These are phyloP conservation scores for Spathaspora arborariae DNA, from an alignment of 805 yeast genomes.

Conservation along the genomic window DNA sequence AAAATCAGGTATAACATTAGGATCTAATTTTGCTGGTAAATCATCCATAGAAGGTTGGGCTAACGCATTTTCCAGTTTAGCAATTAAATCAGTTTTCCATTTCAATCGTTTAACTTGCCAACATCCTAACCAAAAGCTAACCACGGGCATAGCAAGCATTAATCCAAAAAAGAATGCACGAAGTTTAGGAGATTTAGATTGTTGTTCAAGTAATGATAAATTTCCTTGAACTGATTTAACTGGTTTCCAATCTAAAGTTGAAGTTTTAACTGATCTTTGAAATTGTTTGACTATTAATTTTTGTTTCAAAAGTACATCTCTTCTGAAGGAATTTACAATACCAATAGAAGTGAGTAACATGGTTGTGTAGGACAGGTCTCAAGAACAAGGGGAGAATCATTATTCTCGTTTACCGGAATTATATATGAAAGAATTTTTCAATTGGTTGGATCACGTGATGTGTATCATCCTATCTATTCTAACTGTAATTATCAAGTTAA, in stretches of 20 bases:
- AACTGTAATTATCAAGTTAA: too few relatives aligned
- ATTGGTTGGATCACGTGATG: neutral
- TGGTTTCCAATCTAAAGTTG: slow-evolving; percentile 84
- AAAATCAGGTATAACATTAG: slow-evolving; percentile 64
- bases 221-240: slow-evolving; percentile 46
- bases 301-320: neutral
- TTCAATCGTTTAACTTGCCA: slow-evolving; percentile 87
- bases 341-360: neutral
- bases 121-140: slow-evolving; percentile 81
- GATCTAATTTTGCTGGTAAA: slow-evolving; percentile 63
- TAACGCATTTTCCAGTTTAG: slow-evolving; percentile 77
- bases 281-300: neutral
- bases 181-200: slow-evolving; percentile 31
- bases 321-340: neutral
- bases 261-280: slow-evolving; percentile 45
- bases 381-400: too few relatives aligned
- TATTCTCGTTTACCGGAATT: neutral
- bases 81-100: slow-evolving; percentile 86
- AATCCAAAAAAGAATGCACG: slow-evolving; percentile 42
- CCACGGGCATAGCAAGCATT: slow-evolving; percentile 74
- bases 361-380: neutral
- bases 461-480: neutral
- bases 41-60: slow-evolving; percentile 64
- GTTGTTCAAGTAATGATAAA: slow-evolving; percentile 36
- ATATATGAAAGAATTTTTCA: neutral